Base-by-base conservation (phyloP, 768 basidiomycete species). In the Russula brevipes region DNA sequence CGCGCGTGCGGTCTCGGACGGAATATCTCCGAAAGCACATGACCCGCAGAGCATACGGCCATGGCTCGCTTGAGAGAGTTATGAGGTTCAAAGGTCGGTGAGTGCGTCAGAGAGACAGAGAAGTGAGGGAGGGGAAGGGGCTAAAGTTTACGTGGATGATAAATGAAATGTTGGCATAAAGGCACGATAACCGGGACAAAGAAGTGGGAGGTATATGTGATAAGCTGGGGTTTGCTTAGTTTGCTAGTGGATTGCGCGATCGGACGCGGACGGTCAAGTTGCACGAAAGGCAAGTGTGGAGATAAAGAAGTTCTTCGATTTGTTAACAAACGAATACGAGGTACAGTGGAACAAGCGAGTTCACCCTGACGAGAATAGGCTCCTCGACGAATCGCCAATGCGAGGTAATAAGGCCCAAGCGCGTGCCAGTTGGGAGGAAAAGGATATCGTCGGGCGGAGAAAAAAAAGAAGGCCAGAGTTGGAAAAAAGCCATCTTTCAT, bases 281-380 rank as follows among this genome's bases (percentile, higher is more conserved):
- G 44, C 36, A 45, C 19, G 31, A 54, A 60, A 42, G 47, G 33
- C 33, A 41, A 31, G 38, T 24, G 46, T 1, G 39, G 44, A 57
- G 50, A n/a, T 47, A 42, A 54, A 36, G 58, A 55, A 55, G 54
- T 45, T 60, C 41, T 64, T 64, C 53, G 46, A 59, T 59, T 56
- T 54, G 51, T 7, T 39, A 31, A 14, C 16, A 24, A 24, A 30
- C 30, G 11, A 12, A 30, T 38, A 17, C 19, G 6, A 12, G 46
- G 3, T 31, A 57, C n/a, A 3, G 39, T 2, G 17, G 35, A 49
- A 44, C 36, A 45, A 52, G 50, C 5, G 41, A 11, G 16, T 0
- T 7, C 2, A 6, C 3, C 33, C 19, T 24, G 24, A 24, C 24
- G 24, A 24, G 24, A 24, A 24, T 24, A 24, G 24, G 24, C 24